Percentiles rank a stretch among this genome's conserved stretches.
phyloP scores from a whole-genome alignment of 2,329 filamentous ascomycete genomes.

The Endocalyx cinctus region DNA sequence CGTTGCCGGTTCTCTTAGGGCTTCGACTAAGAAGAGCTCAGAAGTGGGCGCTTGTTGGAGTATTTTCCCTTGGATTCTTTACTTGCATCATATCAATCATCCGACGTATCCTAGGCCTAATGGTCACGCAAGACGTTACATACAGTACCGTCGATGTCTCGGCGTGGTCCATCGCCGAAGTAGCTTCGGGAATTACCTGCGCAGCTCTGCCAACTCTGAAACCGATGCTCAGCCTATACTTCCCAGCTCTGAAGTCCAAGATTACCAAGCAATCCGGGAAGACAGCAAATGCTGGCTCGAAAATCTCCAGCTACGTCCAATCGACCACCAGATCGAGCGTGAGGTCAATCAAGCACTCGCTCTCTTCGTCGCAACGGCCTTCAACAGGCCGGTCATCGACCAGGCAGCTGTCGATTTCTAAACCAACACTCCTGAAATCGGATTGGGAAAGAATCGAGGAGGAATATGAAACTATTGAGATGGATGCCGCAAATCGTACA shows the following conservation, averaged over 20 bases:
- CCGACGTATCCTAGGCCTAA: constrained; percentile 1
- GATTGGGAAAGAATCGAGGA: too few species aligned
- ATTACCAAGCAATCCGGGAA: constrained; percentile 1
- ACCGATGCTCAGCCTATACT: background rate
- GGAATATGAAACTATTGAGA: too few species aligned
- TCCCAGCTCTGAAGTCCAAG: constrained; percentile 2
- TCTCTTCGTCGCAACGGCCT: too few species aligned
- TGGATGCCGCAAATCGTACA: too few species aligned
- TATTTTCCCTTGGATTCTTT: constrained; percentile 3
- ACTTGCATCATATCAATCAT: constrained; percentile 6
- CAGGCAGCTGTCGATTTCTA: too few species aligned
- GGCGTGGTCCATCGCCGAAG: constrained; percentile 5
- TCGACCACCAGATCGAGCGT: too few species aligned
- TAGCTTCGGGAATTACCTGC: constrained; percentile 4
- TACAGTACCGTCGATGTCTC: constrained; percentile 2
- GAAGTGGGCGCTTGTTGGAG: constrained; percentile 4
- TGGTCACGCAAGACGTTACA: constrained; percentile 1
- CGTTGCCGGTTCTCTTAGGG: constrained; percentile 3
- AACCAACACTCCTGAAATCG: too few species aligned
- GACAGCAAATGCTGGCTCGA: too few species aligned
- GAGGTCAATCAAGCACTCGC: too few species aligned
- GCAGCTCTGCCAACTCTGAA: constrained; percentile 3
- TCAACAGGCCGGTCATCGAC: too few species aligned
- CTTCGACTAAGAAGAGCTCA: constrained; percentile 1
- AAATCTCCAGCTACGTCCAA: too few species aligned